Evolutionary conservation across 768 basidiomycete genomes (phyloP).

Genomic region (Lentinula edodes): DNA sequence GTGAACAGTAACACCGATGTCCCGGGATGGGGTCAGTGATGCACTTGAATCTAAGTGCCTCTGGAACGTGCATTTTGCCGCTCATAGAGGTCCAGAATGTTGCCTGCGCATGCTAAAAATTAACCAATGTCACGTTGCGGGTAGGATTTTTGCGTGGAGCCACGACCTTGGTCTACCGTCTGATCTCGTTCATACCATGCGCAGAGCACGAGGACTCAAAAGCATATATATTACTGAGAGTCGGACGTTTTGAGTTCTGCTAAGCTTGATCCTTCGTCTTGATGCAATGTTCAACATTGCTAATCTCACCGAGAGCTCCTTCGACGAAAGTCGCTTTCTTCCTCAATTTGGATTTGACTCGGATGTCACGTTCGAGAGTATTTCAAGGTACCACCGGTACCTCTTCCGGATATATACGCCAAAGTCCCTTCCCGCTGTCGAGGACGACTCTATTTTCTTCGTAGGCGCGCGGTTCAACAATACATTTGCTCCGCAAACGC

Average conservation of each 20-base stretch:
- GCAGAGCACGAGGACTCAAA: slow-evolving; percentile 1
- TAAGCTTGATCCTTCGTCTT: background rate
- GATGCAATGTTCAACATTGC: background rate
- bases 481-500: slow-evolving; percentile 13
- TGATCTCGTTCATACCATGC: background rate
- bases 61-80: background rate
- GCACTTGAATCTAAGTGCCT: background rate
- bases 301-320: background rate
- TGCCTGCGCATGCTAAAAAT: background rate
- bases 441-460: slow-evolving; percentile 58
- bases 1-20: background rate
- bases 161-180: background rate
- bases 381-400: slow-evolving; percentile 63
- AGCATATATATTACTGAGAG: background rate
- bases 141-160: background rate
- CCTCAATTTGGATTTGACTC: slow-evolving; percentile 73
- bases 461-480: slow-evolving; percentile 59
- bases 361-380: slow-evolving; percentile 54
- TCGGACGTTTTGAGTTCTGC: background rate
- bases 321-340: slow-evolving; percentile 5
- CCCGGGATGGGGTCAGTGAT: background rate
- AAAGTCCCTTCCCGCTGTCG: slow-evolving; percentile 48
- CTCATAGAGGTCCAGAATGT: background rate
- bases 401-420: slow-evolving; percentile 81
- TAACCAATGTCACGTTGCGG: slow-evolving; percentile 2